These are phyloP conservation scores for Phaffia tasmanica DNA, from an alignment of 768 basidiomycete genomes.

Conservation along the genomic window DNA sequence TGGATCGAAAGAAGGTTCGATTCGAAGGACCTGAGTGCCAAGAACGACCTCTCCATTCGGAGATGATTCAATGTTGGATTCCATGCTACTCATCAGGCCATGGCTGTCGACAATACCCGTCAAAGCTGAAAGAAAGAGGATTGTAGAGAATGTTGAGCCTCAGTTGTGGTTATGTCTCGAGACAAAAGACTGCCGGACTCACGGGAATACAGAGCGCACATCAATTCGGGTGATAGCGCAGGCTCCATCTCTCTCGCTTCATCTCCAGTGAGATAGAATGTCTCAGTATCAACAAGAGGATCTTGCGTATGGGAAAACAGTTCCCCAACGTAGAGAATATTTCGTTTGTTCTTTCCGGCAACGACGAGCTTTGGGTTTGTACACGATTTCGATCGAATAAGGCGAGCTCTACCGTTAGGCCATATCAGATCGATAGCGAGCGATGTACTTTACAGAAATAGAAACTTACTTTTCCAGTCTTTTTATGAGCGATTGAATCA, in stretches of 20 bases:
- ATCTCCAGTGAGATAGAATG: conserved; percentile 55
- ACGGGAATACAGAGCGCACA: neutral
- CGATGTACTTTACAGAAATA: neutral
- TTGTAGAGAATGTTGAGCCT: neutral
- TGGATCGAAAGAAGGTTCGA: conserved; percentile 60
- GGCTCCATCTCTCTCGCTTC: conserved; percentile 69
- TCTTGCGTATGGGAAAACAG: conserved; percentile 54
- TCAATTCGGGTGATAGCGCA: conserved; percentile 58
- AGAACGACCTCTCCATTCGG: conserved; percentile 60
- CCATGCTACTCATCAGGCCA: conserved; percentile 66
- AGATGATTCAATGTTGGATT: conserved; percentile 64
- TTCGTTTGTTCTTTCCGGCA: conserved; percentile 48
- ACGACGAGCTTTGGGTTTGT: conserved; percentile 56
- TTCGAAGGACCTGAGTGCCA: conserved; percentile 69
- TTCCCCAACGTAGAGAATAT: conserved; percentile 57
- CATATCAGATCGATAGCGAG: no score
- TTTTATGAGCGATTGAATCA: conserved; percentile 55
- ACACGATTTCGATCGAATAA: no score
- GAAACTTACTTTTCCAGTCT: conserved; percentile 51
- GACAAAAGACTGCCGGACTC: conserved; percentile 34
- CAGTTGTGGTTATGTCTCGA: conserved; percentile 44
- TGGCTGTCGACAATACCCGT: conserved; percentile 90
- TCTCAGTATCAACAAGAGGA: conserved; percentile 45
- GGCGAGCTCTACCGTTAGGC: no score
- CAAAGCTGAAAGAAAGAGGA: conserved; percentile 42